These are phyloP conservation scores for Hanseniaspora hatyaiensis DNA, from an alignment of 805 yeast genomes.

Conservation along the genomic window DNA sequence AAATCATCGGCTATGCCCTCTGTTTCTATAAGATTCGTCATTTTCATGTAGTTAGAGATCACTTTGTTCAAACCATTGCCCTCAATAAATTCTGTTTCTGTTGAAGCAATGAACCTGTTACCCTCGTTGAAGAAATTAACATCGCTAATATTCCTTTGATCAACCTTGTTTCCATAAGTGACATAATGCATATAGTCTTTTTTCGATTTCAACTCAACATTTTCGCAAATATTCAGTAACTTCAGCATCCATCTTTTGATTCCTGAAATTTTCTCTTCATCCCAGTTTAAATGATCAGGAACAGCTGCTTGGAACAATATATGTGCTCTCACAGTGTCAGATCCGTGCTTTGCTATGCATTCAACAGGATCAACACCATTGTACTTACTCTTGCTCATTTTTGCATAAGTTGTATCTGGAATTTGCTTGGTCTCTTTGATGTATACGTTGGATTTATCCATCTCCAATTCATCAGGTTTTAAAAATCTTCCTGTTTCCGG, in stretches of 20 bases:
- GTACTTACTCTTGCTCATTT: constrained; percentile 92
- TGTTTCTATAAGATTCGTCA: constrained; percentile 36
- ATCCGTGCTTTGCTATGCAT: constrained; percentile 67
- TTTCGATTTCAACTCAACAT: background rate
- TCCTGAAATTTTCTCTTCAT: constrained; percentile 75
- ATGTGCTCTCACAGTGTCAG: constrained; percentile 91
- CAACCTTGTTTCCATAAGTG: background rate
- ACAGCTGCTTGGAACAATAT: constrained; percentile 87
- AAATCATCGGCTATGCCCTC: constrained; percentile 35
- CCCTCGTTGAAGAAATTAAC: constrained; percentile 46
- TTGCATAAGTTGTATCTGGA: constrained; percentile 59
- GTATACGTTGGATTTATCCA: constrained; percentile 33
- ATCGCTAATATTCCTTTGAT: constrained; percentile 35
- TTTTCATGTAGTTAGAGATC: constrained; percentile 80
- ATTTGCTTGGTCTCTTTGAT: constrained; percentile 39
- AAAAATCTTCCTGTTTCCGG: constrained; percentile 64
- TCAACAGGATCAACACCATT: constrained; percentile 86
- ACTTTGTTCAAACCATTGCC: constrained; percentile 68
- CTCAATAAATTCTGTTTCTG: constrained; percentile 49
- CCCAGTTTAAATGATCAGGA: constrained; percentile 75
- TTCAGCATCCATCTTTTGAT: constrained; percentile 74
- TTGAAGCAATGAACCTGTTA: constrained; percentile 36
- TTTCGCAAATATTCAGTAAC: constrained; percentile 30
- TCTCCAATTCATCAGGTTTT: constrained; percentile 62
- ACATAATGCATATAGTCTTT: background rate